Conservation (phyloP, 805 yeast genomes). For the Metschnikowia continentalis region DNA sequence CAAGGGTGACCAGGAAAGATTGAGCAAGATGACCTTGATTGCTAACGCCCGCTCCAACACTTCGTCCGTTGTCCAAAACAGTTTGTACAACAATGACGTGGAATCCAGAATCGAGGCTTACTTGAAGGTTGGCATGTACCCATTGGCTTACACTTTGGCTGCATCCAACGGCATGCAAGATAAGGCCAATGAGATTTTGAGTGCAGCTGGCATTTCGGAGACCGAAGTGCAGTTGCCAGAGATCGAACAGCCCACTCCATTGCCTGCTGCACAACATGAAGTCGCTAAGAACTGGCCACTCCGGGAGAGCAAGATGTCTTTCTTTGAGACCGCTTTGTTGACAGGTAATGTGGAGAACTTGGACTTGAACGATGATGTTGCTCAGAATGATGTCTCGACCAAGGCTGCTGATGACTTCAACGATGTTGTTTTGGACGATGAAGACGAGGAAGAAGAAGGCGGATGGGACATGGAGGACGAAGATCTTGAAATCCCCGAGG, state of each 20-base stretch:
- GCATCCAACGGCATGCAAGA: slow-evolving; percentile 77
- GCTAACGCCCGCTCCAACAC: slow-evolving; percentile 85
- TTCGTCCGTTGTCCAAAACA: slow-evolving; percentile 76
- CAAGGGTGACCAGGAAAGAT: slow-evolving; percentile 74
- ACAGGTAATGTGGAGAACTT: slow-evolving; percentile 69
- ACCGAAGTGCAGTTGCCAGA: slow-evolving; percentile 64
- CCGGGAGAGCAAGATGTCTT: slow-evolving; percentile 64
- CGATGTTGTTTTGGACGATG: slow-evolving; percentile 21
- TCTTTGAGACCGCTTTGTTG: slow-evolving; percentile 77
- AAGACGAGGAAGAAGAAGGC: slow-evolving; percentile 54
- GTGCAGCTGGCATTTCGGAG: slow-evolving; percentile 61
- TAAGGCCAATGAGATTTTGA: slow-evolving; percentile 66
- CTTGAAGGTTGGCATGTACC: slow-evolving; percentile 72
- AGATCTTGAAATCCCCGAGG: slow-evolving; percentile 57
- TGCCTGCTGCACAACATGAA: slow-evolving; percentile 46
- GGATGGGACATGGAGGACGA: slow-evolving; percentile 86
- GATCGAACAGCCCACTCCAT: slow-evolving; percentile 36
- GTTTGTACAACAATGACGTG: slow-evolving; percentile 70
- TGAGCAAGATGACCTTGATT: slow-evolving; percentile 80
- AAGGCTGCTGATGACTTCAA: slow-evolving; percentile 8
- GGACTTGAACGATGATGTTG: slow-evolving; percentile 41
- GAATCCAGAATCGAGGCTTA: slow-evolving; percentile 72
- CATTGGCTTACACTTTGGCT: slow-evolving; percentile 92
- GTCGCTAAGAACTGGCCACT: slow-evolving; percentile 76
- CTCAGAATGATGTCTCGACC: background rate